These are phyloP conservation scores for Mallotus repandus DNA, from an alignment of 441 rosid species.

Conservation along the genomic window DNA sequence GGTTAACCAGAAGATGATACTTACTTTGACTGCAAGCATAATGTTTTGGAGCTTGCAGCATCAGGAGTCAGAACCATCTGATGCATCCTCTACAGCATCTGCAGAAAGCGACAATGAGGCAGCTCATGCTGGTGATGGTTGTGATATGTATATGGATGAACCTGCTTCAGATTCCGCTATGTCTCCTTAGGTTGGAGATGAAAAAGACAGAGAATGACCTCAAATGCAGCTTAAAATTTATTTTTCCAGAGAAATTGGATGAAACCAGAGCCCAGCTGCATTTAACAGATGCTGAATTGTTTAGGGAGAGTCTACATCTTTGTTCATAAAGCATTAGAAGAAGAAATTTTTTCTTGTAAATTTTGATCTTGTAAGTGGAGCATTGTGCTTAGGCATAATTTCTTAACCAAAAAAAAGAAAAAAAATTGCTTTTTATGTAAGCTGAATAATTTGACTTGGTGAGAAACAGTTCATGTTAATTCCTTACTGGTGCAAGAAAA, in stretches of 20 bases:
- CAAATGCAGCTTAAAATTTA: background rate
- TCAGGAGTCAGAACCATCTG: slow-evolving; percentile 37
- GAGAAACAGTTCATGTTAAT: background rate
- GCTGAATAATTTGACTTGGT: background rate
- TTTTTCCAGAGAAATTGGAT: slow-evolving; percentile 4
- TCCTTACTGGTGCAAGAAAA: background rate
- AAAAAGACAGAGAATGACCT: slow-evolving; percentile 18
- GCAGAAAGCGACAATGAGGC: slow-evolving; percentile 15
- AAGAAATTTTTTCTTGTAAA: slow-evolving; percentile 19
- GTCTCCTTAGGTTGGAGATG: background rate
- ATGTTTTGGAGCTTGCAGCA: slow-evolving; percentile 93
- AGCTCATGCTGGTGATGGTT: slow-evolving; percentile 34
- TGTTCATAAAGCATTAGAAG: slow-evolving; percentile 16
- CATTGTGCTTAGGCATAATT: slow-evolving; percentile 3
- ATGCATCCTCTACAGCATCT: slow-evolving; percentile 31
- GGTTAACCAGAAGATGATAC: slow-evolving; percentile 98
- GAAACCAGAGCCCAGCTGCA: background rate
- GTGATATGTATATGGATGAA: slow-evolving; percentile 41
- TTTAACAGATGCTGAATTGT: background rate
- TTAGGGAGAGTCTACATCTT: background rate
- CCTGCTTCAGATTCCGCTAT: slow-evolving; percentile 30
- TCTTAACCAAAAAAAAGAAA: slow-evolving; percentile 1
- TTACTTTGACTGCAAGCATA: slow-evolving; percentile 79
- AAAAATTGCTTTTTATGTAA: background rate
- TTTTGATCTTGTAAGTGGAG: slow-evolving; percentile 14